Evolutionary conservation across 495 filamentous ascomycete genomes (phyloP), one percentile per base, ranked within the genome.

Genomic region (Cercophora samala): DNA sequence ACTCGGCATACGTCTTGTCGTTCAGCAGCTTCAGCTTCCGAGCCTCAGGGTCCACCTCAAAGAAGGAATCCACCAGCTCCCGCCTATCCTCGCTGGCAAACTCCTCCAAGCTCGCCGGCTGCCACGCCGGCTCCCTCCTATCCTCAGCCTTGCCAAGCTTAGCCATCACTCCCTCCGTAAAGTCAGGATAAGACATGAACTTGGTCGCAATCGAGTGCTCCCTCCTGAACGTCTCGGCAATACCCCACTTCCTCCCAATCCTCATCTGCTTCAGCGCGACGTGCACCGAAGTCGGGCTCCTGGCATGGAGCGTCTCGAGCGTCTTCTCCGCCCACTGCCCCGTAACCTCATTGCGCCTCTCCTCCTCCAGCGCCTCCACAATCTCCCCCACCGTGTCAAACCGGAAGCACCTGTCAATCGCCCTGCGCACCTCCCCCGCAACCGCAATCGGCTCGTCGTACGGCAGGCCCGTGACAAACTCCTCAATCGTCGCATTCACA

Each of bases 131-230:
- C 25, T 78, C 78, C 62, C 81, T 76, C n/a, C n/a, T n/a, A n/a
- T n/a, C n/a, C 17, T 21, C 2, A 11, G 52, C 78, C 92, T 91
- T 37, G 84, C 81, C 68, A 93, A 98, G 82, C 23, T 86, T 83
- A 25, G 92, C 88, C 63, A 85, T 86, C 55, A 98, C 93, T 52
- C 95, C 95, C 76, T 92, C 88, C 58, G 85, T 85, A 76, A 98
- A 99, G 76, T 99, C 95, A 4, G 87, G 89, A 72, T 91, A 87
- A 37, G 78, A 75, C 94, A 98, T 97, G 82, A 98, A 97, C 62
- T 85, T 83, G 53, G 82, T 74, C 4, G 95, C 91, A 46, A 98
- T 88, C 68, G 86, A 81, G 76, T 93, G 82, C 79, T 99, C 95
- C 46, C 88, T 86, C 73, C 87, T 80, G 83, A 97, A 98, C 1